A percentile compares a stretch with the other conserved stretches of the same genome.
Evolutionary conservation across 2,329 filamentous ascomycete species (phyloP).

Genomic region (Aplosporella prunicola): DNA sequence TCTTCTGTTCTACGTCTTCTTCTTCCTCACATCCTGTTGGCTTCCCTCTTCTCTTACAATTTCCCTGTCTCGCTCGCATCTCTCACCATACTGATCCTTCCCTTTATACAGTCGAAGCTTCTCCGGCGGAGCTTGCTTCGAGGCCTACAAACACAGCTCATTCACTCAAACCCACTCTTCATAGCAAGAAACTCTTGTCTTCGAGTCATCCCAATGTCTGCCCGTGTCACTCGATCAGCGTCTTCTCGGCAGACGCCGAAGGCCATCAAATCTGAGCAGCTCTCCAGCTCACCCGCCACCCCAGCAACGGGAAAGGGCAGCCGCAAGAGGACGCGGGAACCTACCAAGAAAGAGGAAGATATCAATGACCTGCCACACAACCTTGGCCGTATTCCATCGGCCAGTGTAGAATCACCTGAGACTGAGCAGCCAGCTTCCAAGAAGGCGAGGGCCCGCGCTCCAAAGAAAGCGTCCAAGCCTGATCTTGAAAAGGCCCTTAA

Average conservation of each 20-base stretch:
- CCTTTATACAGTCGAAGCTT: neutral
- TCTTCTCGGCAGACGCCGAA: constrained; percentile 13
- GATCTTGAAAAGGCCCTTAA: constrained; percentile 15
- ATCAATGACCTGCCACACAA: constrained; percentile 48
- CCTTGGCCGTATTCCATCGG: constrained; percentile 32
- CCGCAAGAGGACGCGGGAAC: constrained; percentile 30
- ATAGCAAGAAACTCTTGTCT: neutral
- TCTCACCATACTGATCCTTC: neutral
- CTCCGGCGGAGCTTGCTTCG: constrained; percentile 1
- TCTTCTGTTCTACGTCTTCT: neutral
- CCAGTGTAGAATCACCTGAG: neutral
- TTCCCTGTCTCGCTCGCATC: neutral
- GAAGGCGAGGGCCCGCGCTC: constrained; percentile 4
- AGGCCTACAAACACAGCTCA: neutral
- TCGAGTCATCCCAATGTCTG: constrained; percentile 14
- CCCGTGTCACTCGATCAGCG: constrained; percentile 24
- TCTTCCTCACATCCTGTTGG: too few species aligned
- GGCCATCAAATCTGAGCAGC: constrained; percentile 24
- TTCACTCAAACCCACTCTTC: neutral
- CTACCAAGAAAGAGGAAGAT: constrained; percentile 29
- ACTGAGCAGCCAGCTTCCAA: neutral
- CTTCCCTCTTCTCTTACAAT: too few species aligned
- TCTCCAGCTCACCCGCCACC: constrained; percentile 33
- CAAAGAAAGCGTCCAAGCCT: constrained; percentile 7
- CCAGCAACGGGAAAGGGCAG: constrained; percentile 14